Conservation (phyloP, 768 basidiomycete genomes). For the Antrodiella citrinella region DNA sequence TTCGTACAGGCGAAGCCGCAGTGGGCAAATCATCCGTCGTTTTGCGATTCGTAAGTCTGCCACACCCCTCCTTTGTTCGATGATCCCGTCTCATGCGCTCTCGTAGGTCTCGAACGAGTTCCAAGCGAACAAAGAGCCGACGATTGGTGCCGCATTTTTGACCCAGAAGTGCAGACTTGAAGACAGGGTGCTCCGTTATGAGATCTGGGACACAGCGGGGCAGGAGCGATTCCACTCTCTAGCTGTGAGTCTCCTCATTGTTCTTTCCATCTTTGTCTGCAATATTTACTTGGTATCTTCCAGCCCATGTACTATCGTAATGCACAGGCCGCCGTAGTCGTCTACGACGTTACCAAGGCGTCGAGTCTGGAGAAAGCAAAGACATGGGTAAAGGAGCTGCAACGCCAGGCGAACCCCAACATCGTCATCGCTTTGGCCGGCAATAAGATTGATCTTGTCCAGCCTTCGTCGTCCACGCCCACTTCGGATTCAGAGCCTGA, state of each 20-base stretch:
- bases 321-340: constrained; percentile 95
- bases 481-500: constrained; percentile 57
- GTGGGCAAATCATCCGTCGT: constrained; percentile 99
- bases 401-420: constrained; percentile 97
- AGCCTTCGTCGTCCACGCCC: constrained; percentile 47
- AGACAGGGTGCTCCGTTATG: constrained; percentile 87
- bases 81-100: background rate
- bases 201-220: constrained; percentile 96
- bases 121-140: constrained; percentile 97
- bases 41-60: constrained; percentile 76
- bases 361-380: constrained; percentile 96
- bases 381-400: constrained; percentile 99
- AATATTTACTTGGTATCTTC: background rate
- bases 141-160: constrained; percentile 93
- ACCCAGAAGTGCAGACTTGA: constrained; percentile 95
- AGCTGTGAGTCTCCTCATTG: constrained; percentile 57
- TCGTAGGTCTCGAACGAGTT: constrained; percentile 93
- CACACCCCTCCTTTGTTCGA: background rate
- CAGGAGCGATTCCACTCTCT: constrained; percentile 98
- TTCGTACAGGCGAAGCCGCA: constrained; percentile 79
- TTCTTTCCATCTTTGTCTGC: background rate
- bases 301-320: constrained; percentile 99
- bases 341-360: constrained; percentile 96
- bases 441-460: constrained; percentile 92
- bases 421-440: constrained; percentile 98